Percentiles rank a stretch among this genome's conserved stretches.
Conservation (phyloP, 2,329 filamentous ascomycete species). For the Metarhizium brunneum region DNA sequence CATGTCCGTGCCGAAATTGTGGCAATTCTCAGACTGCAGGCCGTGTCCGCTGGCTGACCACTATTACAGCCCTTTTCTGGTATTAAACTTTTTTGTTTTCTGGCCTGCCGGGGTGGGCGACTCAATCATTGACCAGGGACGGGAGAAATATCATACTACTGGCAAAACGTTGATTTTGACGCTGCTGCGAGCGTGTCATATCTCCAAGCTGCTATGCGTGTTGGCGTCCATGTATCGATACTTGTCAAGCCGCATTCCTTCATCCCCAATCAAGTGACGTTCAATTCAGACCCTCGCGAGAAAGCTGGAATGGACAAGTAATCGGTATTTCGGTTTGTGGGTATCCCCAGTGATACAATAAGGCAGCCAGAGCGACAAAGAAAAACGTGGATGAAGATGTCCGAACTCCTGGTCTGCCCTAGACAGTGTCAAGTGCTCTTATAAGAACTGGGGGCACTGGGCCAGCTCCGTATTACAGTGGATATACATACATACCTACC, state of each 20-base stretch:
- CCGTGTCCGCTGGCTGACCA: background rate
- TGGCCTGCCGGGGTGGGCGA: background rate
- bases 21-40: background rate
- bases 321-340: background rate
- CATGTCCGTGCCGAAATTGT: background rate
- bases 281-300: background rate
- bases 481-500: background rate
- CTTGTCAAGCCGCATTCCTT: background rate
- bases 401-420: too few species aligned
- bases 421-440: too few species aligned
- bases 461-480: too few species aligned
- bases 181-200: background rate
- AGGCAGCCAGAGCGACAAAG: background rate
- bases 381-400: too few species aligned
- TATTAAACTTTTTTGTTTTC: background rate
- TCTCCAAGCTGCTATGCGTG: background rate
- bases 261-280: background rate
- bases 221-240: too few species aligned
- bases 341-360: background rate
- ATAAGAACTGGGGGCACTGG: too few species aligned
- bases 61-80: background rate
- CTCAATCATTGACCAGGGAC: too few species aligned
- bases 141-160: too few species aligned
- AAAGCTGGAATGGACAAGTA: background rate
- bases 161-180: background rate